Base-by-base conservation (phyloP, 768 basidiomycete species). In the Mycena latifolia region DNA sequence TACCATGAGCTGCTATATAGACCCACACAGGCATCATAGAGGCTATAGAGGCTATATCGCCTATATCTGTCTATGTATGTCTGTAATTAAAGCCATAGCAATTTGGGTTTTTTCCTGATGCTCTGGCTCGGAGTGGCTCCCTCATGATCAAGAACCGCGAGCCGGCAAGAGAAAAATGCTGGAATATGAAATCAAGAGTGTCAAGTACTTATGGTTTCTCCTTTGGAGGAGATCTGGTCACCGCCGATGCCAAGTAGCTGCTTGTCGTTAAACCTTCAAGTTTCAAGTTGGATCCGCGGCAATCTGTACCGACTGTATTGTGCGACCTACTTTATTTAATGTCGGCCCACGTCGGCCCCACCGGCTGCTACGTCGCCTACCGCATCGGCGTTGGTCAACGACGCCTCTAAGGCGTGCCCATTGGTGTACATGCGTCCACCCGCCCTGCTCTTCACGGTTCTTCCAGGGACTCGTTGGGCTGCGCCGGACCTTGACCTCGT, bases 401-500 rank as follows among this genome's bases (percentile, higher is more conserved):
- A 51, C 28, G 41, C 39, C 41, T 45, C 39, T 22, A 31, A 27
- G 3, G 57, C 52, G 33, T 58, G 56, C 31, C 48, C n/a, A n/a
- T n/a, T n/a, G n/a, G n/a, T n/a, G n/a, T n/a, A n/a, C 41, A 52
- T 51, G 37, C 35, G 43, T 31, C 59, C 27, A 35, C 27, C 24
- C 52, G 24, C 41, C 24, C 46, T 9, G 50, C 50, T 11, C 31
- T 39, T 3, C 37, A 17, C 37, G 37, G 37, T 18, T 9, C 14
- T 18, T 39, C 17, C 37, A 17, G 17, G 37, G 37, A 39, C 8
- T 14, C 14, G 14, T 8, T 39, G 47, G 51, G 41, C 52, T 28
- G 37, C 25, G 41, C 65, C 60, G 65, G 65, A 66, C 35, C 65
- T 66, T 66, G 60, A 27, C 50, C 52, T 61, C 5, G 37, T 55